These are phyloP conservation scores for Neurospora sp. DNA, from an alignment of 2,329 filamentous ascomycete genomes.

Conservation along the genomic window DNA sequence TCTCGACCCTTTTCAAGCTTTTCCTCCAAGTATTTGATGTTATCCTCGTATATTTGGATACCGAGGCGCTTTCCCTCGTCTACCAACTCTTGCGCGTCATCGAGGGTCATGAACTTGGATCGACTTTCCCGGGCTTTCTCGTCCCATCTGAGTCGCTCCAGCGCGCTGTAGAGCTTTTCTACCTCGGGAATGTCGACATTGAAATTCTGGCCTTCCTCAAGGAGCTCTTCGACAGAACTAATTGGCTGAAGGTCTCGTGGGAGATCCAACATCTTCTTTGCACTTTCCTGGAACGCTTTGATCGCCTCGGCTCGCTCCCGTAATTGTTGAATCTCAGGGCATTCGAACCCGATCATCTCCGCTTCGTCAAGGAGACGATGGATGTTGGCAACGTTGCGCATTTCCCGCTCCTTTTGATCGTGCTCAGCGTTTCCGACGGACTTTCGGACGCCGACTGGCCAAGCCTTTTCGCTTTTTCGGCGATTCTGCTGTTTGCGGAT, in stretches of 20 bases:
- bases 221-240: slow-evolving; percentile 71
- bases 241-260: slow-evolving; percentile 49
- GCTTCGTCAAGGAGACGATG: slow-evolving; percentile 75
- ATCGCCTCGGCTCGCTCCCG: slow-evolving; percentile 80
- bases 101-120: slow-evolving; percentile 56
- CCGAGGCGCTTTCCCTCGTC: slow-evolving; percentile 67
- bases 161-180: slow-evolving; percentile 76
- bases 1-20: slow-evolving; percentile 67
- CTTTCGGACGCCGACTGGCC: slow-evolving; percentile 65
- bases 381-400: slow-evolving; percentile 83
- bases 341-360: slow-evolving; percentile 84
- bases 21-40: slow-evolving; percentile 65
- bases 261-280: slow-evolving; percentile 59
- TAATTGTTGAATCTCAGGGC: slow-evolving; percentile 77
- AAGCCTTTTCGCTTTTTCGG: slow-evolving; percentile 84
- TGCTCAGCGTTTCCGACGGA: slow-evolving; percentile 43
- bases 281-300: slow-evolving; percentile 71
- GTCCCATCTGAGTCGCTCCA: slow-evolving; percentile 61
- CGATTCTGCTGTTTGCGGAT: slow-evolving; percentile 96
- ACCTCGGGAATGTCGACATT: slow-evolving; percentile 88
- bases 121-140: slow-evolving; percentile 56
- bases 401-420: slow-evolving; percentile 79
- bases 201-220: slow-evolving; percentile 77
- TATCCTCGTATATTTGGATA: slow-evolving; percentile 71
- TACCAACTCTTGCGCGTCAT: slow-evolving; percentile 72